These are phyloP conservation scores for Quercus phellos DNA, from an alignment of 331 rosid genomes.

Conservation along the genomic window DNA sequence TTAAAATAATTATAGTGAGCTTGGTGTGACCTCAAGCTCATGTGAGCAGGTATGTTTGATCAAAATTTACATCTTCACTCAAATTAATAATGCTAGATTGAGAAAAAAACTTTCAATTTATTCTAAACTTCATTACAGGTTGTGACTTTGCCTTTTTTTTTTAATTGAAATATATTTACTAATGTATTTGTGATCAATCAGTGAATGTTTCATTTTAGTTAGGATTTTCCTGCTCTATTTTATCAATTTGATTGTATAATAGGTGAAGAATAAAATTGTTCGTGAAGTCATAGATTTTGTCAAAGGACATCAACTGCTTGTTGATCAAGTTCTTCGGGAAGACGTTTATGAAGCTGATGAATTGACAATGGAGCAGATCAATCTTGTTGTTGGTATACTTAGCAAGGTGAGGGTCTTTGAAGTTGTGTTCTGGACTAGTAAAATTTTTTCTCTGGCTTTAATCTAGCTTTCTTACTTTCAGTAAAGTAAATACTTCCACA, in stretches of 20 bases:
- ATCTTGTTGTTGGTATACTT: conserved; percentile 83
- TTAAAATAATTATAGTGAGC: background rate
- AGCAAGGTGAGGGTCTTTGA: conserved; percentile 62
- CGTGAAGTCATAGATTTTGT: conserved; percentile 86
- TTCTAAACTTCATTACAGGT: too few species aligned
- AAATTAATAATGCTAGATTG: too few species aligned
- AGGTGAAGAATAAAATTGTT: conserved; percentile 92
- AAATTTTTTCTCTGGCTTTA: conserved; percentile 1
- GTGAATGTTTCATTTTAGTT: background rate
- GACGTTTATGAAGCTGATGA: conserved; percentile 73
- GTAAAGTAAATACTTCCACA: background rate
- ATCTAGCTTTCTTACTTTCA: conserved; percentile 2
- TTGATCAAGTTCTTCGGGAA: conserved; percentile 69
- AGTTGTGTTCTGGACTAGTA: background rate
- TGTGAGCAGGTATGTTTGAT: background rate
- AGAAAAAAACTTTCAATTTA: too few species aligned
- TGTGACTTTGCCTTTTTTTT: too few species aligned
- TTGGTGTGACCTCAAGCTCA: background rate
- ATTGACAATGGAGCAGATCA: conserved; percentile 74
- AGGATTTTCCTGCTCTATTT: background rate
- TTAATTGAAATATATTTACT: background rate
- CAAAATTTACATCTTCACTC: too few species aligned
- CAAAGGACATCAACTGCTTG: conserved; percentile 74
- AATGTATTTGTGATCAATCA: background rate
- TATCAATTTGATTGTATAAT: conserved; percentile 3